Evolutionary conservation across 768 basidiomycete genomes (phyloP).

Genomic region (Leccinum aurantiacum): DNA sequence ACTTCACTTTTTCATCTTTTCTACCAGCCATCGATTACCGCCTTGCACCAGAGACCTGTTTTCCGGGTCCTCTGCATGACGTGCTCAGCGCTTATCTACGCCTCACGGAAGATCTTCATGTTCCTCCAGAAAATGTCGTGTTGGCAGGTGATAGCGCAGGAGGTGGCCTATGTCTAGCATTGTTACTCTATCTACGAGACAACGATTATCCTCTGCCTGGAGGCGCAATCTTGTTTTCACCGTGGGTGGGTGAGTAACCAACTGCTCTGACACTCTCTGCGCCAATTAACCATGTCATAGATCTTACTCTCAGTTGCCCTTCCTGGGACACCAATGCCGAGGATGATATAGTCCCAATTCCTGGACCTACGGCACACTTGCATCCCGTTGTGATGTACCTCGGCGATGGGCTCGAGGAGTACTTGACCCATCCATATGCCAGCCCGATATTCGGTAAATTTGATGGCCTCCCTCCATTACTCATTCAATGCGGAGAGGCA

Average conservation of each 20-base stretch:
- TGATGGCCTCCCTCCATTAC: conserved; percentile 79
- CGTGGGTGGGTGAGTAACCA: conserved; percentile 84
- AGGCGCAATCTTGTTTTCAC: conserved; percentile 86
- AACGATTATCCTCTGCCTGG: conserved; percentile 81
- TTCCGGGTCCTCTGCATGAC: conserved; percentile 88
- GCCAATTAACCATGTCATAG: conserved; percentile 37
- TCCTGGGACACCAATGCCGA: conserved; percentile 95
- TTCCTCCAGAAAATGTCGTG: conserved; percentile 89
- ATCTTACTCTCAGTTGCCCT: conserved; percentile 95
- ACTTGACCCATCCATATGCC: conserved; percentile 94
- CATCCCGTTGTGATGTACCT: conserved; percentile 95
- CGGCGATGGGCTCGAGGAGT: conserved; percentile 74
- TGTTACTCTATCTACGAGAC: conserved; percentile 94
- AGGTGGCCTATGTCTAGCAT: conserved; percentile 80
- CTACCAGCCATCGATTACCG: conserved; percentile 85
- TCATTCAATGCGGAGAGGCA: conserved; percentile 91
- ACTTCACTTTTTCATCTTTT: not conserved
- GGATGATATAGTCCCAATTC: conserved; percentile 81
- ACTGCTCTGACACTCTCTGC: not conserved
- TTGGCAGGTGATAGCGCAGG: conserved; percentile 93
- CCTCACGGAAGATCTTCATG: conserved; percentile 81
- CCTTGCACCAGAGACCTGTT: conserved; percentile 91
- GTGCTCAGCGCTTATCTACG: conserved; percentile 85
- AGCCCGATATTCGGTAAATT: conserved; percentile 94
- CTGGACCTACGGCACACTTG: conserved; percentile 74